These are phyloP conservation scores for Ophiostoma sp. DNA, from an alignment of 2,329 filamentous ascomycete species.

Conservation along the genomic window DNA sequence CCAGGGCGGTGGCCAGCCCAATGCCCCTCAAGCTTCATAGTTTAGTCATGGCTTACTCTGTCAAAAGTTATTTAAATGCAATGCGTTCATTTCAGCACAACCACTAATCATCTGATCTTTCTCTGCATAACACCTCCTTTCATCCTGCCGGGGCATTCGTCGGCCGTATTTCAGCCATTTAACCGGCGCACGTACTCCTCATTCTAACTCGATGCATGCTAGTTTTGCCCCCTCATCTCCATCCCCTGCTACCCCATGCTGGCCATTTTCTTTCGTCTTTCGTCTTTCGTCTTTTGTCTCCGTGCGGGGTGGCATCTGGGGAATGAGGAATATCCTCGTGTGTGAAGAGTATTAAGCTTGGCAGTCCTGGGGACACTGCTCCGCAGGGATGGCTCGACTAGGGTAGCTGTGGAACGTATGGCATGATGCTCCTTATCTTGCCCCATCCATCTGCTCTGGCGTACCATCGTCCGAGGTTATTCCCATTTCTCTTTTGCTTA, in stretches of 20 bases:
- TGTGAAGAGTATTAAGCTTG: not conserved
- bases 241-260: not conserved
- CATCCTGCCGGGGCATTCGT: not conserved
- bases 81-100: not conserved
- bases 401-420: not conserved
- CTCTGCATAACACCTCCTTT: not conserved
- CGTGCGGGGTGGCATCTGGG: constrained; percentile 15
- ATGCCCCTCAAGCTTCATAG: not conserved
- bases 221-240: not conserved
- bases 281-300: not conserved
- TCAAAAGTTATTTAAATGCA: not conserved
- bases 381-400: not conserved
- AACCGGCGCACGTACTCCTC: not conserved
- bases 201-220: not conserved
- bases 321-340: not conserved
- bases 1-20: not conserved
- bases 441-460: not conserved
- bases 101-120: not conserved
- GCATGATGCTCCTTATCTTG: not conserved
- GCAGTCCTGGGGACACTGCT: not conserved
- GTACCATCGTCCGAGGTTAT: not conserved
- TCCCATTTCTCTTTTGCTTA: not conserved
- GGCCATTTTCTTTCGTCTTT: not conserved
- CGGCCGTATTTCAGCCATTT: constrained; percentile 4
- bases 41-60: not conserved